Evolutionary conservation across 495 filamentous ascomycete genomes (phyloP), one percentile per base, ranked within the genome.

Genomic region (Tuber borchii): DNA sequence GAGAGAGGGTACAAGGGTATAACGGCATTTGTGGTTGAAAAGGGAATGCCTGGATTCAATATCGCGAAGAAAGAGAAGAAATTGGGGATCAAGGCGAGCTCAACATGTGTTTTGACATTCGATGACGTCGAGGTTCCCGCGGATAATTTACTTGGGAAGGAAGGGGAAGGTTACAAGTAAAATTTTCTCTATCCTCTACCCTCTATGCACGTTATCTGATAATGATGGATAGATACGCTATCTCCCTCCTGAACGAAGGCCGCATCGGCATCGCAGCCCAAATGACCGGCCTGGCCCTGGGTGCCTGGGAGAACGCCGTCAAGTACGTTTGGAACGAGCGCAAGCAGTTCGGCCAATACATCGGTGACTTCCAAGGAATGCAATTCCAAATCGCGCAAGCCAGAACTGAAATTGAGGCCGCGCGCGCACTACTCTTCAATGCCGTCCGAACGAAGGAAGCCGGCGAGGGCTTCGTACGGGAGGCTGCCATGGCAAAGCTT

Each of bases 31-130:
- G 88, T 99, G 78, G 90, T 98, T 31, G 94, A 97, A 86, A 97
- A 97, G 86, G 90, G 86, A 80, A 92, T 90, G 71, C 90, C 91
- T 74, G 95, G 95, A 7, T 98, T 99, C 88, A 90, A 88, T 26
- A 94, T 99, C 83, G 93, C 95, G 31, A 99, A 99, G 89, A 99
- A 99, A 87, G 95, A 99, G 88, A 97, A 97, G 90, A 99, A 99
- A 87, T 90, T 99, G 45, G 95, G 95, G 68, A 99, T 99, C 85
- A 90, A 88, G 73, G 95, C 95, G 3, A 95, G 92, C 86, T 94
- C 92, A 86, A 99, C 95, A 34, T 99, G 95, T 85, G 93, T 96
- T 70, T 87, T 99, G 82, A 99, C 91, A 87, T 97, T 99, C 77
- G 95, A 99, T 84, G 95, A 98, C 82, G 95, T 98, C 39, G 90